A percentile compares a stretch with the other conserved stretches of the same genome.
Evolutionary conservation across 495 filamentous ascomycete genomes (phyloP).

Genomic region (Immersiella caudata): DNA sequence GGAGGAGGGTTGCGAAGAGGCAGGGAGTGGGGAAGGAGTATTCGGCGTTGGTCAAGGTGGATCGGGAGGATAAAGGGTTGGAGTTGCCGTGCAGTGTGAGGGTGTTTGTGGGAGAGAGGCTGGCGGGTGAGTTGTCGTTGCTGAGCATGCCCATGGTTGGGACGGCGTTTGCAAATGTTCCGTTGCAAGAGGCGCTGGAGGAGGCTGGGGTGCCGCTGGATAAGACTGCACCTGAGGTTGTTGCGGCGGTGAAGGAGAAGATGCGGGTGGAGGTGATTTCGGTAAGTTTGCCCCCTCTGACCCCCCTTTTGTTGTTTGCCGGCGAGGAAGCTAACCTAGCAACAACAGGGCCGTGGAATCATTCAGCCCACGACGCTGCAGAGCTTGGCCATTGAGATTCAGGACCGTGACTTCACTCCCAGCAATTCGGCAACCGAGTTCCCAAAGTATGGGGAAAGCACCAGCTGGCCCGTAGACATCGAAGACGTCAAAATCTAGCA

Average conservation of each 20-base stretch:
- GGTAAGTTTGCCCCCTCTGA: neutral
- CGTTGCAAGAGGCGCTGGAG: conserved; percentile 10
- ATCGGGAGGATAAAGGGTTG: conserved; percentile 29
- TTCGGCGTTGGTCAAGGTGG: conserved; percentile 30
- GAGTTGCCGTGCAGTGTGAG: conserved; percentile 35
- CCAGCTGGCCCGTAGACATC: conserved; percentile 1
- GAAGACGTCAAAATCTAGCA: neutral
- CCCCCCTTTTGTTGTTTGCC: neutral
- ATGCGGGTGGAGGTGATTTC: conserved; percentile 3
- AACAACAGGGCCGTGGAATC: neutral
- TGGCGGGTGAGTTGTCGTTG: conserved; percentile 16
- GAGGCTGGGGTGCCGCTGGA: neutral
- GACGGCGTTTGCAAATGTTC: conserved; percentile 11
- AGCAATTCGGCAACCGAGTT: neutral
- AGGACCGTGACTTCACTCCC: conserved; percentile 11
- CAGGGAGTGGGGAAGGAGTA: conserved; percentile 21
- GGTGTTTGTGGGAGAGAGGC: conserved; percentile 26
- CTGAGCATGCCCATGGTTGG: conserved; percentile 21
- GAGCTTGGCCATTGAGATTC: conserved; percentile 12
- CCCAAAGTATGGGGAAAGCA: neutral
- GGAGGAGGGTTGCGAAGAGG: neutral
- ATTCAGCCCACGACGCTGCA: neutral
- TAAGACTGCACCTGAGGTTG: neutral
- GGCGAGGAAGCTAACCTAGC: neutral
- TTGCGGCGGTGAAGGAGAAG: neutral